Conservation (phyloP, 2,329 filamentous ascomycete species). For the Colletotrichum tropicicola region DNA sequence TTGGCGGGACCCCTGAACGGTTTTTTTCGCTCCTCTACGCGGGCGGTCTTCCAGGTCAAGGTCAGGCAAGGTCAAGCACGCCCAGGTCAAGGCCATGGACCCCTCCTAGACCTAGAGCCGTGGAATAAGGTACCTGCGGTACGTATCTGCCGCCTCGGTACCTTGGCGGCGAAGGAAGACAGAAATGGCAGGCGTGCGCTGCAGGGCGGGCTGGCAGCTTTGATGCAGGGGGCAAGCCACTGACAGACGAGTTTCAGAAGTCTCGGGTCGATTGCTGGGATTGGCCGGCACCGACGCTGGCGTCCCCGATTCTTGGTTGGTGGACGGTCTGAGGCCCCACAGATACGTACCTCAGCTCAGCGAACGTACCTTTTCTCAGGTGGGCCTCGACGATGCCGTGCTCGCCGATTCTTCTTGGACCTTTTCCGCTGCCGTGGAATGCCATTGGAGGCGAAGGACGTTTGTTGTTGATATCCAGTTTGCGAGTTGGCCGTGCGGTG, state of each 20-base stretch:
- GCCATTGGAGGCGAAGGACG: background rate
- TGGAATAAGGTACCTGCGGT: background rate
- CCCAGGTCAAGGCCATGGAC: too few relatives aligned
- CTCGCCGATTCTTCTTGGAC: constrained; percentile 17
- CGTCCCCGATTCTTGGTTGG: constrained; percentile 20
- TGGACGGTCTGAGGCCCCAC: constrained; percentile 13
- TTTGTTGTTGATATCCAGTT: background rate
- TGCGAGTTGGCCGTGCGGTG: background rate
- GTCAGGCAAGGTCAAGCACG: too few relatives aligned
- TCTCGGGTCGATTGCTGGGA: constrained; percentile 23
- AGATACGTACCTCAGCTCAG: constrained; percentile 17
- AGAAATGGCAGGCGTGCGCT: constrained; percentile 18
- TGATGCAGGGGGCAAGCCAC: constrained; percentile 31
- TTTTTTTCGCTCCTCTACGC: constrained; percentile 4
- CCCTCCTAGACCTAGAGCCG: background rate
- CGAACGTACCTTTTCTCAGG: constrained; percentile 6
- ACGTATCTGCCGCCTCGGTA: background rate
- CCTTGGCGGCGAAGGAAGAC: background rate
- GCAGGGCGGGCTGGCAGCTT: constrained; percentile 19
- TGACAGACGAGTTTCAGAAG: constrained; percentile 27
- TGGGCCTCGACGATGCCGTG: constrained; percentile 19
- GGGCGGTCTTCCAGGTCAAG: too few relatives aligned
- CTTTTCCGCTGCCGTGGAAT: background rate
- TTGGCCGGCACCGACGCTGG: constrained; percentile 17
- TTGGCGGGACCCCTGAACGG: constrained; percentile 20